Base-by-base conservation (phyloP, 805 yeast species). In the Soucietia sequanensis region DNA sequence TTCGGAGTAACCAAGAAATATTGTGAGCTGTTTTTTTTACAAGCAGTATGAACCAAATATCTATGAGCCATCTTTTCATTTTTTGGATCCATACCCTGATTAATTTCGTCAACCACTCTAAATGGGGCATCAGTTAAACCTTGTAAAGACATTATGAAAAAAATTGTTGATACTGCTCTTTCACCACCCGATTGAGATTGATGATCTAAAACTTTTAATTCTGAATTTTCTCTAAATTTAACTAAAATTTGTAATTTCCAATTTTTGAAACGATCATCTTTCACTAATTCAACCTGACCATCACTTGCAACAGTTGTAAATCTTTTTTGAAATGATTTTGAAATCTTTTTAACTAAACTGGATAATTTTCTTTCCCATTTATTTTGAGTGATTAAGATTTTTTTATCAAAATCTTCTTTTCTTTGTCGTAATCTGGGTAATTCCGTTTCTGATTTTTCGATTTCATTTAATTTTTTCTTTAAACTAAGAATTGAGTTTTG, bases 181-280 rank as follows among this genome's bases (percentile, higher is more conserved):
- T 93, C 99, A 33, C 99, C 99, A 37, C 99, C 99, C 1, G 96
- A 87, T 56, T 93, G 99, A 3, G 91, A 78, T 38, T 84, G 88
- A n/a, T 87, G 78, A 50, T 87, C 90, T 31, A 93, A 68, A 13
- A 76, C 75, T 43, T 80, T 80, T 39, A 84, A 57, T n/a, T 72
- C 79, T 11, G 89, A 79, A 31, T 72, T 76, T 44, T 84, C 88
- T 52, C 99, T 73, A 57, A 93, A 93, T 42, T 87, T 80, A 6
- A 93, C 98, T 56, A 79, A 56, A 28, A 95, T 86, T 40, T 85
- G 84, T 33, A 93, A 62, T 47, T 78, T 76, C 99, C 99, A 93
- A 32, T 87, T 81, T 13, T 72, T 65, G 52, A 65, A 87, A 39
- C 73, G 62, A 2, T 71, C 76, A 14, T 66, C 70, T 22, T 68